A percentile compares a stretch with the other conserved stretches of the same genome.
Evolutionary conservation across 2,329 filamentous ascomycete species (phyloP).

Genomic region (Penicillium sp.): DNA sequence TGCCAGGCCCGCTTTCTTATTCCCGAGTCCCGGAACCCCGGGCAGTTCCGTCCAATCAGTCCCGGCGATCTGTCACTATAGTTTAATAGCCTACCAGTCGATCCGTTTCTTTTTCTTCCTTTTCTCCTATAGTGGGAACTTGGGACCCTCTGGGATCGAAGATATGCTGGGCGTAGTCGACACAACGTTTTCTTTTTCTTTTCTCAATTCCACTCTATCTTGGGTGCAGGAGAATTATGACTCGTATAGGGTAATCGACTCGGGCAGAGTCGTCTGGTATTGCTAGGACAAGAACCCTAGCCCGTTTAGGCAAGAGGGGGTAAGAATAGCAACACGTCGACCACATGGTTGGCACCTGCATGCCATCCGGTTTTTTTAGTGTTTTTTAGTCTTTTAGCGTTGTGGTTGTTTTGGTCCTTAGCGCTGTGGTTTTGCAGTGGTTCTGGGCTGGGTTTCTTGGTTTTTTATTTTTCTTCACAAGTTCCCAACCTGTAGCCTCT

Average conservation of each 20-base stretch:
- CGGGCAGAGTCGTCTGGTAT: too few relatives aligned
- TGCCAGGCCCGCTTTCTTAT: neutral
- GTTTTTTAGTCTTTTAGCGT: constrained; percentile 1
- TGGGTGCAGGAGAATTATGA: too few relatives aligned
- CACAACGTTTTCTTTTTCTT: neutral
- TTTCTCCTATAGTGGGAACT: neutral
- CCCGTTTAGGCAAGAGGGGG: constrained; percentile 5
- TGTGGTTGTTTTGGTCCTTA: neutral
- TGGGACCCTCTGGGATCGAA: neutral
- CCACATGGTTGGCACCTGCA: constrained; percentile 40
- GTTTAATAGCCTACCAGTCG: neutral
- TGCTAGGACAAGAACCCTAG: neutral
- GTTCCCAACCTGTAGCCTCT: neutral
- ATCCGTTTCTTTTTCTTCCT: neutral
- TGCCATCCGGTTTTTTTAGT: constrained; percentile 17
- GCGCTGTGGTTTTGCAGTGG: neutral
- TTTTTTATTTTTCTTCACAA: neutral
- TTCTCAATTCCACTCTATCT: neutral
- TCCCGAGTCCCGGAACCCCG: neutral
- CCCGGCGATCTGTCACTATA: neutral
- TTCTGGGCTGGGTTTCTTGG: neutral
- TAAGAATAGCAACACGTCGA: constrained; percentile 21
- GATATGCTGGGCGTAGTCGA: neutral
- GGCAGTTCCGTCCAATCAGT: neutral
- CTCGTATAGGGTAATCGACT: too few relatives aligned